phyloP scores from a whole-genome alignment of 177 flowering plant genomes.

The Vitis hybrid region DNA sequence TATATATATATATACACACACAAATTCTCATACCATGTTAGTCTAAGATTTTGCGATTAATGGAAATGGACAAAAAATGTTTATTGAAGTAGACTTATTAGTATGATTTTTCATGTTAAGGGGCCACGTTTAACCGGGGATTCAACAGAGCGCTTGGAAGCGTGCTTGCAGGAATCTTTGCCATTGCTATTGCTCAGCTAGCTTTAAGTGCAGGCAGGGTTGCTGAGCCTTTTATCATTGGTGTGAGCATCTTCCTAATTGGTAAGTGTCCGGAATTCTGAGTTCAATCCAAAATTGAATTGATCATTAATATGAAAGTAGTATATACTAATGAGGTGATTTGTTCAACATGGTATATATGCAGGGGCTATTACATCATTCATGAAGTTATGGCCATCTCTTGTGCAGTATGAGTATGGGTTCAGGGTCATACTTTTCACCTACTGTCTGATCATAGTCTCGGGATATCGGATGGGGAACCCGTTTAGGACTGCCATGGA shows the following conservation, averaged over 20 bases:
- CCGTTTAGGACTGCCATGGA: constrained; percentile 66
- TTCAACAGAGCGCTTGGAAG: constrained; percentile 90
- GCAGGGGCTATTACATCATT: constrained; percentile 71
- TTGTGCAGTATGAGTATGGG: constrained; percentile 77
- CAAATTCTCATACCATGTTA: too few species aligned
- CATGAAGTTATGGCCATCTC: constrained; percentile 76
- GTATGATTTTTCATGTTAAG: constrained; percentile 25
- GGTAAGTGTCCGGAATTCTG: constrained; percentile 27
- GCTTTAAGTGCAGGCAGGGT: constrained; percentile 47
- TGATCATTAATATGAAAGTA: background rate
- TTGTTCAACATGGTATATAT: constrained; percentile 1
- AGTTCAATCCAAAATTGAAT: background rate
- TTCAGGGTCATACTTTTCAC: constrained; percentile 79
- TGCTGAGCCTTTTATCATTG: constrained; percentile 68
- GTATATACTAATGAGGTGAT: background rate
- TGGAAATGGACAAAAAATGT: too few species aligned
- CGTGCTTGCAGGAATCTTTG: constrained; percentile 73
- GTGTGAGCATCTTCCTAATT: constrained; percentile 67
- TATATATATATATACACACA: background rate
- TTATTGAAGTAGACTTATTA: background rate
- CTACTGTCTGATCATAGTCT: constrained; percentile 68
- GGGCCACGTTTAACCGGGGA: constrained; percentile 80
- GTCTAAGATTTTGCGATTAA: too few species aligned
- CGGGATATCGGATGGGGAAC: constrained; percentile 71
- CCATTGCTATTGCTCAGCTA: constrained; percentile 49